These are phyloP conservation scores for Collybiopsis confluens DNA, from an alignment of 768 basidiomycete species.

Conservation along the genomic window DNA sequence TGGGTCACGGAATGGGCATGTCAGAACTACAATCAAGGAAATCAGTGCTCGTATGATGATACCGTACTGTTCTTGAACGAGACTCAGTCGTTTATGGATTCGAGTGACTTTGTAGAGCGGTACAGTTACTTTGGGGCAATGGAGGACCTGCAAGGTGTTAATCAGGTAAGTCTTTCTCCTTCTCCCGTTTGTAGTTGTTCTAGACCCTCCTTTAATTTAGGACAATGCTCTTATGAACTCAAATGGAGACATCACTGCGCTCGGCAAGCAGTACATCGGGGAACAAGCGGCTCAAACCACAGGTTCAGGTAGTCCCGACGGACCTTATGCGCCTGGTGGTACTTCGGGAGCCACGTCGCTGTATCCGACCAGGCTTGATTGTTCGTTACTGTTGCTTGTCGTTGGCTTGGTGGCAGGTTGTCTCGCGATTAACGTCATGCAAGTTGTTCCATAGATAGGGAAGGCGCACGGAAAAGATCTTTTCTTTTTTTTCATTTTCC, in stretches of 20 bases:
- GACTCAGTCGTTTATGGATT: conserved; percentile 53
- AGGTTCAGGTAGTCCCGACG: conserved; percentile 8
- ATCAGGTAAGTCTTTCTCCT: conserved; percentile 28
- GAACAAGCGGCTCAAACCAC: conserved; percentile 4
- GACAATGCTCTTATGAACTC: conserved; percentile 39
- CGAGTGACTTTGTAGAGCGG: conserved; percentile 47
- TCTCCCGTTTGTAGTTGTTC: not conserved
- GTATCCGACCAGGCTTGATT: not conserved
- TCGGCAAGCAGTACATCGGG: conserved; percentile 47
- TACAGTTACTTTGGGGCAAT: conserved; percentile 63
- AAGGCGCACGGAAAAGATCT: too few relatives aligned
- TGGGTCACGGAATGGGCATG: conserved; percentile 65
- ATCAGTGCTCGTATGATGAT: conserved; percentile 43
- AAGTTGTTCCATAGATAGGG: not conserved
- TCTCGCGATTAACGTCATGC: not conserved
- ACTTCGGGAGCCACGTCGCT: conserved; percentile 1
- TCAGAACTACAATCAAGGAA: conserved; percentile 38
- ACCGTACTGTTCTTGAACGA: conserved; percentile 44
- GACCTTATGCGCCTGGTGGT: conserved; percentile 8
- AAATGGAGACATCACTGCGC: conserved; percentile 38
- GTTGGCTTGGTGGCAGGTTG: not conserved
- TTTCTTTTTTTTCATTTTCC: too few relatives aligned
- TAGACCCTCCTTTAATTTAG: conserved; percentile 17
- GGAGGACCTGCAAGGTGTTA: conserved; percentile 44
- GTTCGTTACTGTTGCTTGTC: not conserved